Evolutionary conservation across 768 basidiomycete species (phyloP), one percentile per base, ranked within the genome.

Genomic region (Boletus bicolor): DNA sequence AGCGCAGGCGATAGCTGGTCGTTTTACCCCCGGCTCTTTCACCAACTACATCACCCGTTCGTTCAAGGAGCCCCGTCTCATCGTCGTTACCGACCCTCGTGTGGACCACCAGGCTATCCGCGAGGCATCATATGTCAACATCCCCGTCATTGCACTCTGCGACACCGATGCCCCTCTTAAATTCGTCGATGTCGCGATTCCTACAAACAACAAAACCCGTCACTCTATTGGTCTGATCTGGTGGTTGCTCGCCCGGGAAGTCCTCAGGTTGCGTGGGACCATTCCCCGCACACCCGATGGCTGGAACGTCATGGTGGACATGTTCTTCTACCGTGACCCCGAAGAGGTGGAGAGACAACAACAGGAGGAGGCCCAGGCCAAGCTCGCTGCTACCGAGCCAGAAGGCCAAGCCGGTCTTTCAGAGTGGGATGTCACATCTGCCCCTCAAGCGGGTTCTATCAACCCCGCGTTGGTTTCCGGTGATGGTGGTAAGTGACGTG

Each of bases 91-190:
- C 73, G 97, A 99, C 79, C 97, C 97, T 64, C 92, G 97, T 63
- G 92, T 98, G 61, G 97, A 98, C 79, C 97, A 98, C 83, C 97
- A 99, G 78, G 97, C 97, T 63, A 99, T 99, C 78, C 93, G 97
- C 65, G 97, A 99, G 80, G 95, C 97, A 44, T 96, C 96, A 54
- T 99, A 98, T 73, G 97, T 98, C 75, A 99, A 99, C 88, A 98
- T 99, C 76, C 97, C 97, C 67, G 97, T 99, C 69, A 97, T 99
- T 68, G 97, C 96, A 57, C 87, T 99, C 68, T 94, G 92, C 79
- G 97, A 99, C 78, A 97, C 95, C 66, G 97, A 99, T 75, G 93
- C 97, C 45, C 93, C 94, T 55, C 85, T 98, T 69, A 87, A 93
- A 76, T 98, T 93, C 74, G 95, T 99, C 73, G 97, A 99, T 74